Evolutionary conservation across 2,329 filamentous ascomycete genomes (phyloP).

Genomic region (Cercospora sp.): DNA sequence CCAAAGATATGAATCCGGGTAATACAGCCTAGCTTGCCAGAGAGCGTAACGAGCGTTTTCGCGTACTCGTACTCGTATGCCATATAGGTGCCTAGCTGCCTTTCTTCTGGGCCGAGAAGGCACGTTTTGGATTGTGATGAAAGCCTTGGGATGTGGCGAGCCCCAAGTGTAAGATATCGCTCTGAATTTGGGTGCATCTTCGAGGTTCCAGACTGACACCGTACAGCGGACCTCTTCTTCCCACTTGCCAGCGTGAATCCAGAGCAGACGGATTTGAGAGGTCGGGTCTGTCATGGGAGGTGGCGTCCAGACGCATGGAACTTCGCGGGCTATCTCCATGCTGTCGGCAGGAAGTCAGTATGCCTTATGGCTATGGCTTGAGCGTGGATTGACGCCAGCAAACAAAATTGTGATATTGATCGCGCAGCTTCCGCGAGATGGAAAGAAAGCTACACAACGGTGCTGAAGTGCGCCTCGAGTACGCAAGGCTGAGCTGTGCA

Average conservation of each 20-base stretch:
- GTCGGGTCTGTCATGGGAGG: background rate
- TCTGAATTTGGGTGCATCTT: background rate
- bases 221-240: background rate
- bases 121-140: too few relatives aligned
- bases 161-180: conserved; percentile 8
- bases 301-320: background rate
- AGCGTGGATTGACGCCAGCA: too few relatives aligned
- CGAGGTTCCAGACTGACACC: background rate
- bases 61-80: background rate
- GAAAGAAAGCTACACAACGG: too few relatives aligned
- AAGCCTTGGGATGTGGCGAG: background rate
- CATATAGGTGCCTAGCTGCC: too few relatives aligned
- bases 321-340: background rate
- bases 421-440: background rate
- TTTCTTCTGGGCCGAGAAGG: too few relatives aligned
- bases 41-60: conserved; percentile 3
- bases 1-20: background rate
- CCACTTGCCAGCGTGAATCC: background rate
- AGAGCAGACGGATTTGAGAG: background rate
- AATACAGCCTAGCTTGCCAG: background rate
- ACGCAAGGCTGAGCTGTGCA: background rate
- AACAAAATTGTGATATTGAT: background rate
- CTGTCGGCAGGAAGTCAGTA: too few relatives aligned
- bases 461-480: background rate
- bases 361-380: too few relatives aligned